A percentile compares a stretch with the other conserved stretches of the same genome.
phyloP scores from a whole-genome alignment of 2,329 filamentous ascomycete species.

The Xylariaceae sp. region DNA sequence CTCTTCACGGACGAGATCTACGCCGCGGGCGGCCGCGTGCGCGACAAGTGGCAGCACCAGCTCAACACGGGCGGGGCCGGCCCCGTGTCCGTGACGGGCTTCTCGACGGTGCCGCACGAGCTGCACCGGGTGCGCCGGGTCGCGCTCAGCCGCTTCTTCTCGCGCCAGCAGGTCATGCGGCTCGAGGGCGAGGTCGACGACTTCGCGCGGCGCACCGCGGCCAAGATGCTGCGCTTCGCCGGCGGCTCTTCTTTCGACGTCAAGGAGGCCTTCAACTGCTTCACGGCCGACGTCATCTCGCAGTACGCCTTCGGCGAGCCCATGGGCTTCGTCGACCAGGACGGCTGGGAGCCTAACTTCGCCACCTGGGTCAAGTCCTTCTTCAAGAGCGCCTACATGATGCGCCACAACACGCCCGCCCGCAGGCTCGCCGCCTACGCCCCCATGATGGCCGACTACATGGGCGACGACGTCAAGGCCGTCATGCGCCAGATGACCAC shows the following conservation, averaged over 20 bases:
- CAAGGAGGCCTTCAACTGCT: conserved; percentile 12
- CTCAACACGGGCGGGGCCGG: conserved; percentile 15
- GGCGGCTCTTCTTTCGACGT: conserved; percentile 16
- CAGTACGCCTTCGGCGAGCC: conserved; percentile 17
- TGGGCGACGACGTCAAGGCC: conserved; percentile 12
- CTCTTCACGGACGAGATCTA: conserved; percentile 33
- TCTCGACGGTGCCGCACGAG: conserved; percentile 17
- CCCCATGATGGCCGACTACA: conserved; percentile 12
- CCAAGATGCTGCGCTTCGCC: conserved; percentile 25
- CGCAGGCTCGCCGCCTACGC: conserved; percentile 12
- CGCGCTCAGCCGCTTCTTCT: conserved; percentile 20
- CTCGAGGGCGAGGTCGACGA: conserved; percentile 15
- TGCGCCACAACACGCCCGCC: conserved; percentile 6
- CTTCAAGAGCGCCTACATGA: conserved; percentile 13
- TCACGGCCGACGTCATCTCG: conserved; percentile 15
- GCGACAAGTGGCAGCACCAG: conserved; percentile 19
- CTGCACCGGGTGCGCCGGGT: conserved; percentile 16
- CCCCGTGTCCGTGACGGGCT: conserved; percentile 13
- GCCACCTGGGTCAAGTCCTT: conserved; percentile 7
- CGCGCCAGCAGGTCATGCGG: conserved; percentile 24
- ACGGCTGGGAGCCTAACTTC: not conserved
- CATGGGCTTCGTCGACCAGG: not conserved
- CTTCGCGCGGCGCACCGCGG: conserved; percentile 6
- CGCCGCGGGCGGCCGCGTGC: conserved; percentile 13
- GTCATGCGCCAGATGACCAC: conserved; percentile 8